These are phyloP conservation scores for Amoebophrya sp. DNA, from an alignment of 169 alveolate genomes.

Conservation along the genomic window DNA sequence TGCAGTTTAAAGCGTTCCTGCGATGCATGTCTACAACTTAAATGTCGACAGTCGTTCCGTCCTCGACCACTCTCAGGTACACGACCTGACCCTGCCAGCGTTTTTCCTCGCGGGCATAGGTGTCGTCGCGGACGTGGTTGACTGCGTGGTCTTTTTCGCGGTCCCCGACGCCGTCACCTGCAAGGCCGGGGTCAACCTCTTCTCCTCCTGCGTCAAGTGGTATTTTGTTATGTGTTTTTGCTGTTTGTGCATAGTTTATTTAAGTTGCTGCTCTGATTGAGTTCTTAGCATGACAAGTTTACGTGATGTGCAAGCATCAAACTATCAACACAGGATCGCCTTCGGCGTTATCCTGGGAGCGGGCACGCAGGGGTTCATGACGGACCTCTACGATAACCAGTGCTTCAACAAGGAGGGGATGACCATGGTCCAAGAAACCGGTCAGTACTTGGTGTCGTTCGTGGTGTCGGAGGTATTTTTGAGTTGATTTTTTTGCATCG, in stretches of 20 bases:
- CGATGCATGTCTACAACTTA: no score
- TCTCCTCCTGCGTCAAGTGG: not conserved
- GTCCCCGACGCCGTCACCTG: not conserved
- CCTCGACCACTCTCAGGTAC: no score
- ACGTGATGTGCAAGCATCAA: no score
- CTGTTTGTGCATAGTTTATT: no score
- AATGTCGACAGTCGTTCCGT: no score
- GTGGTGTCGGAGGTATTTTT: not conserved
- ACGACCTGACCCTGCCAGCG: conserved; percentile 8
- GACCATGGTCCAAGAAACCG: conserved; percentile 9
- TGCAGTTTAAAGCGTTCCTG: no score
- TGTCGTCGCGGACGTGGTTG: not conserved
- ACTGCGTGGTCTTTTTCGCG: conserved; percentile 12
- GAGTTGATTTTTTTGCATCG: no score
- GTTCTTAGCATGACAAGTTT: no score
- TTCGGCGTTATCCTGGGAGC: not conserved
- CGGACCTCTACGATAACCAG: conserved; percentile 12
- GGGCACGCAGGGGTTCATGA: conserved; percentile 2
- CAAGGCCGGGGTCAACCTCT: not conserved
- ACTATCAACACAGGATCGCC: not conserved
- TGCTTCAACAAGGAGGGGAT: conserved; percentile 23
- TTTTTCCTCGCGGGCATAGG: not conserved
- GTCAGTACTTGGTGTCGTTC: not conserved
- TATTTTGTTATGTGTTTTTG: no score
- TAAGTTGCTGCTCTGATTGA: no score